These are phyloP conservation scores for Phytophthora rubi DNA, from an alignment of 352 stramenopile genomes.

Conservation along the genomic window DNA sequence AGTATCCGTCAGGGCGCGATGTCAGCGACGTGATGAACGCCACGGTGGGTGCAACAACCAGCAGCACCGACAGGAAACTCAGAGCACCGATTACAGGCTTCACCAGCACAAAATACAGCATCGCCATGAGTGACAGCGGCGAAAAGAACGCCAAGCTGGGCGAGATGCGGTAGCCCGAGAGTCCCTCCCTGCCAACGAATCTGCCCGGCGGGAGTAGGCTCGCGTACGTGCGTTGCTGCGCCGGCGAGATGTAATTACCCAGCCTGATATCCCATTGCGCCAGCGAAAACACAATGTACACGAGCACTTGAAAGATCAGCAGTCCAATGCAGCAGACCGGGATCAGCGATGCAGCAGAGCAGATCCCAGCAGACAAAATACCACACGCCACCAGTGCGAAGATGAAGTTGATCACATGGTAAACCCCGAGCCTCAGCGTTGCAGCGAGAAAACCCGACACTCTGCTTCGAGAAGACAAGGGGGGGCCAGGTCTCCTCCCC, in stretches of 20 bases:
- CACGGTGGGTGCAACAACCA: slow-evolving; percentile 40
- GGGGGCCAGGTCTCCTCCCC: background rate
- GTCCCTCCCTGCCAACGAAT: slow-evolving; percentile 13
- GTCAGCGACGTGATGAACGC: slow-evolving; percentile 38
- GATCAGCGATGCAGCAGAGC: slow-evolving; percentile 51
- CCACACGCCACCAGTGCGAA: slow-evolving; percentile 57
- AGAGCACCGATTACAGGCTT: slow-evolving; percentile 60
- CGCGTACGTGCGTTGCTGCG: slow-evolving; percentile 47
- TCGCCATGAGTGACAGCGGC: slow-evolving; percentile 65
- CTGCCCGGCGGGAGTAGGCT: slow-evolving; percentile 33
- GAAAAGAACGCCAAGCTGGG: slow-evolving; percentile 61
- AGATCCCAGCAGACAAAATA: slow-evolving; percentile 51
- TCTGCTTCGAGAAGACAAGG: background rate
- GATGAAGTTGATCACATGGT: slow-evolving; percentile 63
- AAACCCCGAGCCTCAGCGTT: slow-evolving; percentile 56
- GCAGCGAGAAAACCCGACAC: slow-evolving; percentile 31
- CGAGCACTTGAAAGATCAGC: slow-evolving; percentile 64
- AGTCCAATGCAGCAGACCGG: slow-evolving; percentile 74
- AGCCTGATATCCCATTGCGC: slow-evolving; percentile 68
- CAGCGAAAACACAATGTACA: slow-evolving; percentile 58
- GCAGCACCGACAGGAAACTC: slow-evolving; percentile 38
- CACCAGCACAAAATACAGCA: slow-evolving; percentile 70
- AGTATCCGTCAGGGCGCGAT: slow-evolving; percentile 9
- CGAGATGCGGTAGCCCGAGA: slow-evolving; percentile 49
- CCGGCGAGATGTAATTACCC: slow-evolving; percentile 42